phyloP scores from a whole-genome alignment of 306 rosid species.

The Sicyos baderoa region DNA sequence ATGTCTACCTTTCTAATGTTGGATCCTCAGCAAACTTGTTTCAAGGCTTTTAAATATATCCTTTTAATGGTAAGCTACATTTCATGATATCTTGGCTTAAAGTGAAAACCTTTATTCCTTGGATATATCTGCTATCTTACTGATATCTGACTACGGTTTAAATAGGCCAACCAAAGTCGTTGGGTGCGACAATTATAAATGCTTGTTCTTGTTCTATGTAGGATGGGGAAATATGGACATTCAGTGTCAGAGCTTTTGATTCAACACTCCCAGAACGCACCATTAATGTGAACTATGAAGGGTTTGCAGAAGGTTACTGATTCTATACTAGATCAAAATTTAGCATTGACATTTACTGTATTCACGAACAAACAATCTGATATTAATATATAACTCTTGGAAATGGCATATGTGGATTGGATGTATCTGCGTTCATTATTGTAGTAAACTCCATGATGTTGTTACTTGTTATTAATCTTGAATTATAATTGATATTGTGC shows the following conservation, averaged over 20 bases:
- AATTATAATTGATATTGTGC: conserved; percentile 24
- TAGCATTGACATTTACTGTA: neutral
- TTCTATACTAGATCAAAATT: neutral
- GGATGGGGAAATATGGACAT: conserved; percentile 97
- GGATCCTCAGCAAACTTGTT: neutral
- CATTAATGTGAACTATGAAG: conserved; percentile 73
- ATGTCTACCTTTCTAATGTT: too few relatives aligned
- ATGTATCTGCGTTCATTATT: neutral
- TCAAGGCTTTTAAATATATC: neutral
- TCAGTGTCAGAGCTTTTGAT: conserved; percentile 84
- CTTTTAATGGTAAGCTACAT: neutral
- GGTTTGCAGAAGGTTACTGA: conserved; percentile 85
- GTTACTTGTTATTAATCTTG: neutral
- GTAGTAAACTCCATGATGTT: neutral
- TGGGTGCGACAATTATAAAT: neutral
- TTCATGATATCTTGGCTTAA: neutral
- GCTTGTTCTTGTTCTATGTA: conserved; percentile 24
- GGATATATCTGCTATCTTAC: neutral
- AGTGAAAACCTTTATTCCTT: neutral
- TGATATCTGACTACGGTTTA: neutral
- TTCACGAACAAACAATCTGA: neutral
- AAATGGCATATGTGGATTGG: neutral
- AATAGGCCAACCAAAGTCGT: neutral
- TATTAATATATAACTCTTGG: too few relatives aligned
- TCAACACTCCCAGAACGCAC: conserved; percentile 76